These are phyloP conservation scores for Actinidia arguta DNA, from an alignment of 179 eudicot species.

Conservation along the genomic window DNA sequence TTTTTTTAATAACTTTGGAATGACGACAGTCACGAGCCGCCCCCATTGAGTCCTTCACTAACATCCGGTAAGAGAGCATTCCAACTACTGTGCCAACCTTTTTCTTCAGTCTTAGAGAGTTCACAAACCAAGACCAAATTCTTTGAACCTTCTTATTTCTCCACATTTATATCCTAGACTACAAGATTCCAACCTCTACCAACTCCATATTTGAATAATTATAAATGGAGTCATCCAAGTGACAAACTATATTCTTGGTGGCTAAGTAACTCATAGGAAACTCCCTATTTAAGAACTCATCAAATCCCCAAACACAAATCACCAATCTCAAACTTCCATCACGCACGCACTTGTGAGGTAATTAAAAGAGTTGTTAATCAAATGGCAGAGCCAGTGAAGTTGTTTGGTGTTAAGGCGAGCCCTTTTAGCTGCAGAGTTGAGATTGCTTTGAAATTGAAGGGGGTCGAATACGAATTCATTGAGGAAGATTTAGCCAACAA, in stretches of 20 bases:
- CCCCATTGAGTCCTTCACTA: no score
- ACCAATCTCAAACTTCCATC: neutral
- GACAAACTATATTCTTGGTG: neutral
- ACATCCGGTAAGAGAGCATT: no score
- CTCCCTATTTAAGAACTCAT: conserved; percentile 3
- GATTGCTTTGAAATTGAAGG: conserved; percentile 43
- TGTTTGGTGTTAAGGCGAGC: conserved; percentile 30
- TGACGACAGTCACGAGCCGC: no score
- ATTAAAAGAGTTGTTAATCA: neutral
- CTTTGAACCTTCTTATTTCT: no score
- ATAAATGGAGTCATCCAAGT: neutral
- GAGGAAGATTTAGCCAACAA: conserved; percentile 41
- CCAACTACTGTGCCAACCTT: neutral
- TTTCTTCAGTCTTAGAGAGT: neutral
- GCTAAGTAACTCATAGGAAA: conserved; percentile 11
- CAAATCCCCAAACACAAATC: neutral
- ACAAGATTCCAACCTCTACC: neutral
- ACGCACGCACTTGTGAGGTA: neutral
- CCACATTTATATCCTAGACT: neutral
- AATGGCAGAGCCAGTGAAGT: conserved; percentile 37
- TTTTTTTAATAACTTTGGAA: no score
- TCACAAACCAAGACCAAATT: neutral
- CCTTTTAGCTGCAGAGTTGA: conserved; percentile 40
- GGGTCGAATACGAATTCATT: conserved; percentile 35
- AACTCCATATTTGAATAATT: neutral